Conservation (phyloP, 202 grass and related monocot species). For the Setaria italica region DNA sequence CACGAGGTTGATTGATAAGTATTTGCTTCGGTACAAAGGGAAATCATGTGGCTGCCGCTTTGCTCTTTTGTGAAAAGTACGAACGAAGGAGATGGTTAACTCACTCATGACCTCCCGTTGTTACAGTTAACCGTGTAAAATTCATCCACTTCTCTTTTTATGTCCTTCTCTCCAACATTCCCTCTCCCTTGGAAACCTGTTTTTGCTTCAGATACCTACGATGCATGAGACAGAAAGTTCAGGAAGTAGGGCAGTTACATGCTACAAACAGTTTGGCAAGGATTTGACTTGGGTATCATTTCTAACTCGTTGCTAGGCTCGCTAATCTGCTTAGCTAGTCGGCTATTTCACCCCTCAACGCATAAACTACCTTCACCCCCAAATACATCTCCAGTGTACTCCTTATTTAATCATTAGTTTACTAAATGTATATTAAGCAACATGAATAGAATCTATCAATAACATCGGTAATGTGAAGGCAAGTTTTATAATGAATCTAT, state of each 20-base stretch:
- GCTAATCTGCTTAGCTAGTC: no score
- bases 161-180: neutral
- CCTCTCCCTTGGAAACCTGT: neutral
- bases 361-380: no score
- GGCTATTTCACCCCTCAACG: no score
- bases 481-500: no score
- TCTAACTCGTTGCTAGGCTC: neutral
- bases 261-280: neutral
- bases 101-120: conserved; percentile 45
- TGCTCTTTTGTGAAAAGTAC: conserved; percentile 53
- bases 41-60: conserved; percentile 60
- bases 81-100: conserved; percentile 57
- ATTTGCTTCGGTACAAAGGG: conserved; percentile 78
- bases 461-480: no score
- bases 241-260: neutral
- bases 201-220: conserved; percentile 5
- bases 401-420: no score
- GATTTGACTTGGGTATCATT: conserved; percentile 1
- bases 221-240: conserved; percentile 18
- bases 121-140: conserved; percentile 14
- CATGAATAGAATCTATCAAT: no score
- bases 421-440: no score
- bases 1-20: conserved; percentile 43
- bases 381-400: no score
- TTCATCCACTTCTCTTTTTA: conserved; percentile 4